Percentiles rank a stretch among this genome's conserved stretches.
phyloP scores from a whole-genome alignment of 805 yeast species.

The Pichia rugopelliculosa region DNA sequence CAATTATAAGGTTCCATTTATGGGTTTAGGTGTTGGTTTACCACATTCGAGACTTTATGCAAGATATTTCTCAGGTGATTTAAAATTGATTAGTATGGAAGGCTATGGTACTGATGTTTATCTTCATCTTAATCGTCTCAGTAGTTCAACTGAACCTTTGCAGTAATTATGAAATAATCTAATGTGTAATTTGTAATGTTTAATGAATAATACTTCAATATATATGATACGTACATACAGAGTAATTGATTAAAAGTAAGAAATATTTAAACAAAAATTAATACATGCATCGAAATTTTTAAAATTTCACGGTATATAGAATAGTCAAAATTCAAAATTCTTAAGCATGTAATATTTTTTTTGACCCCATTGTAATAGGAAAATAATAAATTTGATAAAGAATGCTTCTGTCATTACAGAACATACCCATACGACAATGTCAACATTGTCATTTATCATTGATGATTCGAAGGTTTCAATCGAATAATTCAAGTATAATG shows the following conservation, averaged over 20 bases:
- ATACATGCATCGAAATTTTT: neutral
- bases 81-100: constrained; percentile 83
- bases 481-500: neutral
- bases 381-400: neutral
- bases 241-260: too few species aligned
- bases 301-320: neutral
- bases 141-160: constrained; percentile 65
- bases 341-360: too few species aligned
- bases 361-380: too few species aligned
- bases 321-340: too few species aligned
- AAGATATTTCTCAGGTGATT: constrained; percentile 85
- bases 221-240: too few species aligned
- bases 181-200: neutral
- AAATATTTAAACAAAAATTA: too few species aligned
- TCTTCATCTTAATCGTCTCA: constrained; percentile 72
- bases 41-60: constrained; percentile 84
- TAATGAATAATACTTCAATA: neutral
- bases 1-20: constrained; percentile 69
- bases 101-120: constrained; percentile 94
- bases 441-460: neutral
- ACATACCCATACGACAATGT: neutral
- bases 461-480: neutral
- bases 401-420: neutral
- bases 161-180: constrained; percentile 25
- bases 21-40: constrained; percentile 88